Percentiles rank a stretch among this genome's conserved stretches.
These are phyloP conservation scores for Calonectria honghensis DNA, from an alignment of 2,329 filamentous ascomycete species.

Conservation along the genomic window DNA sequence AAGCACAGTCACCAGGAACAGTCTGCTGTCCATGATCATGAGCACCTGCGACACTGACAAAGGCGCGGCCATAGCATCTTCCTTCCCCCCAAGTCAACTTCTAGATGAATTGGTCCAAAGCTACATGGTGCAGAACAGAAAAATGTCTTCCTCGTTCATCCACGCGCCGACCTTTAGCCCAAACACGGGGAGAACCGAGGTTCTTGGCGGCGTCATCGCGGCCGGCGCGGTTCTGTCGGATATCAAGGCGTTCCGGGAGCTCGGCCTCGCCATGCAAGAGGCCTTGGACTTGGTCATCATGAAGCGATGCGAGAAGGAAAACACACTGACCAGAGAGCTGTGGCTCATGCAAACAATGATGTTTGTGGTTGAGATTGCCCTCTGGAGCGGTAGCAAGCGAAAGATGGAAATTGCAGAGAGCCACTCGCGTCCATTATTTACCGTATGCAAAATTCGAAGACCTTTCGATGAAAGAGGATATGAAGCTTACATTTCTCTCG, in stretches of 20 bases:
- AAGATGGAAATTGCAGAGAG: slow-evolving; percentile 35
- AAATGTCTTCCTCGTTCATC: background rate
- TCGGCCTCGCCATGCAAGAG: slow-evolving; percentile 6
- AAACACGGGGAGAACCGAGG: background rate
- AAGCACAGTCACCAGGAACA: background rate
- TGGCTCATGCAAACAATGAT: background rate
- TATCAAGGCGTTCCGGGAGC: background rate
- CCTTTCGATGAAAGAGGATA: no score
- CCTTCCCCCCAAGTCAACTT: background rate
- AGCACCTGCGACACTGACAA: background rate
- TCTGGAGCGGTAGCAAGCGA: slow-evolving; percentile 7
- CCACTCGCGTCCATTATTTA: background rate
- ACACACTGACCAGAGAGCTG: background rate
- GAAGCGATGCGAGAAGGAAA: slow-evolving; percentile 6
- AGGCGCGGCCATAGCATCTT: background rate
- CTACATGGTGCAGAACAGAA: background rate
- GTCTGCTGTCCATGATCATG: background rate
- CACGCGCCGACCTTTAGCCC: background rate
- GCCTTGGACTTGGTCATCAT: background rate
- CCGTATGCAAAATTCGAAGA: background rate
- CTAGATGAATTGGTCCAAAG: background rate
- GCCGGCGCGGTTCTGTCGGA: background rate
- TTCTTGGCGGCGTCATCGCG: slow-evolving; percentile 2
- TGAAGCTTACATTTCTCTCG: background rate
- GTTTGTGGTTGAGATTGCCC: background rate